A percentile compares a stretch with the other conserved stretches of the same genome.
Evolutionary conservation across 2,329 filamentous ascomycete genomes (phyloP).

Genomic region (Onygenales sp.): DNA sequence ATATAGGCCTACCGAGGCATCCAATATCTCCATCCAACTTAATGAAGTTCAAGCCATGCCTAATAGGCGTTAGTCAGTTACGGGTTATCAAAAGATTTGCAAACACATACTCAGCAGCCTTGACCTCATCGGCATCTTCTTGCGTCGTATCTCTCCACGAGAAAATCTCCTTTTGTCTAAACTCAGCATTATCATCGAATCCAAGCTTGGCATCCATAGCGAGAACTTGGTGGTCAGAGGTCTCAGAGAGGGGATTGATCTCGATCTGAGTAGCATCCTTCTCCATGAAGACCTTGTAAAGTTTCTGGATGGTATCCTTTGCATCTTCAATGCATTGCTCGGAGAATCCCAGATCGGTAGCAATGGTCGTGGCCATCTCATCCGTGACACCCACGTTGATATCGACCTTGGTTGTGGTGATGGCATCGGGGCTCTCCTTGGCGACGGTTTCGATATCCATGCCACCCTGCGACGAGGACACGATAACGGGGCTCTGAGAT

Average conservation of each 20-base stretch:
- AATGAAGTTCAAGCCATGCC: conserved; percentile 90
- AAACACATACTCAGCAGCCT: conserved; percentile 66
- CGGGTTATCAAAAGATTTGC: not conserved
- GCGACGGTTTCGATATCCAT: conserved; percentile 99
- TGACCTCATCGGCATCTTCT: conserved; percentile 96
- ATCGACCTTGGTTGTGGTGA: conserved; percentile 86
- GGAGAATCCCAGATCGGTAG: conserved; percentile 88
- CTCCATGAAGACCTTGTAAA: conserved; percentile 98
- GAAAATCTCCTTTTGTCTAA: conserved; percentile 95
- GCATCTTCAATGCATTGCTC: conserved; percentile 95
- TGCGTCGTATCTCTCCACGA: conserved; percentile 87
- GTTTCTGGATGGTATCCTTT: conserved; percentile 93
- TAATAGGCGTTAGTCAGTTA: conserved; percentile 12
- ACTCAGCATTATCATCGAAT: conserved; percentile 98
- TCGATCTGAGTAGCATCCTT: conserved; percentile 98
- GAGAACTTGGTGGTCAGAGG: conserved; percentile 93
- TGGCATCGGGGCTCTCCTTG: conserved; percentile 94
- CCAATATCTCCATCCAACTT: conserved; percentile 99
- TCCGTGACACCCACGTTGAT: conserved; percentile 94
- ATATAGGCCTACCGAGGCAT: conserved; percentile 52
- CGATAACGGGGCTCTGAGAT: conserved; percentile 85
- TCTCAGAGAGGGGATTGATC: conserved; percentile 98
- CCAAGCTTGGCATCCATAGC: conserved; percentile 99
- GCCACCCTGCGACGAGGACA: conserved; percentile 94
- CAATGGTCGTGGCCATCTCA: conserved; percentile 83